Evolutionary conservation across 495 filamentous ascomycete species (phyloP).

Genomic region (Neurospora sp.): DNA sequence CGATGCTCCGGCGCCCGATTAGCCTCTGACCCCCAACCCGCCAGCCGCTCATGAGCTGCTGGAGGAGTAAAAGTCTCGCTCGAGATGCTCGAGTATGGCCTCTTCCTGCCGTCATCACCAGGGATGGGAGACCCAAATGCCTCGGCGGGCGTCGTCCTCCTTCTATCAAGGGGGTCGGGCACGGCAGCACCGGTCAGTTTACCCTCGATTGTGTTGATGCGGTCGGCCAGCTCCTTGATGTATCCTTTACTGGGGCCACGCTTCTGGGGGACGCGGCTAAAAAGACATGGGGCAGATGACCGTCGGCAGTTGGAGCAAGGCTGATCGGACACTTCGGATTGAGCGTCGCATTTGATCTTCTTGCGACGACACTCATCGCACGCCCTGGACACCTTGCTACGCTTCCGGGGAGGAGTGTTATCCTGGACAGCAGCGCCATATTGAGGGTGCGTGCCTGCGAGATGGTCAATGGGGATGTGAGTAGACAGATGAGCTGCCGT

Average conservation of each 20-base stretch:
- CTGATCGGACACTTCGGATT: conserved; percentile 64
- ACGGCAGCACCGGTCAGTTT: conserved; percentile 28
- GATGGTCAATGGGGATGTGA: conserved; percentile 22
- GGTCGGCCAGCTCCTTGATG: conserved; percentile 90
- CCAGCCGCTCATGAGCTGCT: conserved; percentile 19
- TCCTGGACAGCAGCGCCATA: conserved; percentile 29
- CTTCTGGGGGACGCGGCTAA: conserved; percentile 90
- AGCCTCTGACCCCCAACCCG: conserved; percentile 11
- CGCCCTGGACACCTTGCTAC: conserved; percentile 85
- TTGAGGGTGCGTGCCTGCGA: conserved; percentile 7
- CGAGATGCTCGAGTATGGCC: conserved; percentile 38
- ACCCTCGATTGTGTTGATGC: conserved; percentile 73
- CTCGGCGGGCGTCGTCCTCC: conserved; percentile 27
- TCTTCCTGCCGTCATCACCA: conserved; percentile 29
- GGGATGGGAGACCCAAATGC: conserved; percentile 23
- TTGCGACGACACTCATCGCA: conserved; percentile 94
- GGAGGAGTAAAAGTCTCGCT: conserved; percentile 26
- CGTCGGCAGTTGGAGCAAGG: conserved; percentile 82
- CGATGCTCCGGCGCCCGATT: conserved; percentile 23
- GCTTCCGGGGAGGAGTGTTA: conserved; percentile 61
- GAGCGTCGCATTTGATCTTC: conserved; percentile 93
- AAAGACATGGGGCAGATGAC: conserved; percentile 67
- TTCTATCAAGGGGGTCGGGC: conserved; percentile 11
- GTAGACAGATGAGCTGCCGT: conserved; percentile 22
- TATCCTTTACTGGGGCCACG: conserved; percentile 95